Evolutionary conservation across 768 basidiomycete species (phyloP), one percentile per base, ranked within the genome.

Genomic region (Leccinum variicolor): DNA sequence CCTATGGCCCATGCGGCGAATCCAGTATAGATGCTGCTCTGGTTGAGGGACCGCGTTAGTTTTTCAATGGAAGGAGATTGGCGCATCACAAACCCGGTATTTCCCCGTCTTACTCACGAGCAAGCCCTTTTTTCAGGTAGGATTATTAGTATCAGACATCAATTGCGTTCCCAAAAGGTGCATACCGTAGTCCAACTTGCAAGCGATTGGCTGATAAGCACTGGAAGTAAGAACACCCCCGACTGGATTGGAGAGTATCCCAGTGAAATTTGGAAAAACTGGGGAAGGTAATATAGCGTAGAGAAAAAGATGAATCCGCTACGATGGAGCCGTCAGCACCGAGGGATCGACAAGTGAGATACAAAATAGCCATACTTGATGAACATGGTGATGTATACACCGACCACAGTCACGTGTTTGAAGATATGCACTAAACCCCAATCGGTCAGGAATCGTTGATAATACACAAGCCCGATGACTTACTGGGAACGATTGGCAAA

Each of bases 241-340:
- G 81, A 81, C 66, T 77, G 80, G 45, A 89, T 82, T 1, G 90
- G 84, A 8, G 82, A 80, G 59, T 81, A 84, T 5, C 84, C 84
- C n/a, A 85, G 71, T 4, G 82, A 86, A 9, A 89, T 82, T 72
- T 90, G 89, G 72, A 89, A 87, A 67, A 83, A 90, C 61, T 87
- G 84, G 2, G 90, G 89, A 0, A 91, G 77, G 64, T 89, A 89
- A 69, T 84, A 89, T 13, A 88, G 66, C 9, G 85, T 79, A 17
- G 82, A 85, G 69, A 80, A 84, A 68, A 84, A 85, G 3, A 84
- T 74, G 60, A 85, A 80, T 25, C 83, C 84, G 50, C 84, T 86
- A 56, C 9, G 14, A 52, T 0, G 11, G 8, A 9, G 13, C 23
- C 15, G 33, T 64, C 55, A 57, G 25, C 14, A 21, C 55, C 9